These are phyloP conservation scores for Ormosia semicastrata DNA, from an alignment of 306 rosid species.

Conservation along the genomic window DNA sequence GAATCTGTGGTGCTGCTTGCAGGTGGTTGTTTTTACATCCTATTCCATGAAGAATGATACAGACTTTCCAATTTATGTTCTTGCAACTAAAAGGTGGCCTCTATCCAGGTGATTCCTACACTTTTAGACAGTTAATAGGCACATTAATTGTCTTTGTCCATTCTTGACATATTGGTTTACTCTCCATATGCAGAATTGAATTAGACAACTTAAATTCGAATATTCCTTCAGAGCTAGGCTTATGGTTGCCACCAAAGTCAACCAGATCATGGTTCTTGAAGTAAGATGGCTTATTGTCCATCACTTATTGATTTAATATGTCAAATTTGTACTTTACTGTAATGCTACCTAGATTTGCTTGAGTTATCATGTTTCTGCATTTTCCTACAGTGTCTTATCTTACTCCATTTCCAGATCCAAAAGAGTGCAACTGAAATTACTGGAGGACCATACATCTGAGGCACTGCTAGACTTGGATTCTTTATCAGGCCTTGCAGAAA, in stretches of 20 bases:
- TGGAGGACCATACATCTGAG: conserved; percentile 68
- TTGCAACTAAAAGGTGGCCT: conserved; percentile 60
- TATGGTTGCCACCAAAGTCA: conserved; percentile 67
- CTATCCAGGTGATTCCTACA: conserved; percentile 55
- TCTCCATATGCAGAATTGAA: conserved; percentile 58
- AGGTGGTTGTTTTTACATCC: conserved; percentile 85
- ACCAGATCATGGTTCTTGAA: conserved; percentile 80
- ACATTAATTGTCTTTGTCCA: conserved; percentile 12
- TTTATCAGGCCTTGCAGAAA: conserved; percentile 86
- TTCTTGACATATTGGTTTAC: conserved; percentile 26
- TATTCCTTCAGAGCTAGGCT: conserved; percentile 67
- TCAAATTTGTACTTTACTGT: conserved; percentile 11
- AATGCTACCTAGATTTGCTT: conserved; percentile 28
- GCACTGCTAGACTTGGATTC: conserved; percentile 75
- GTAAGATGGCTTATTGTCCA: conserved; percentile 51
- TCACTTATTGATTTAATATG: conserved; percentile 4
- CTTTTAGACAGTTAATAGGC: conserved; percentile 14
- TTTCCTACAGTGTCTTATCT: conserved; percentile 22
- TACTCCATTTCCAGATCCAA: conserved; percentile 56
- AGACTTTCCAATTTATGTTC: conserved; percentile 62
- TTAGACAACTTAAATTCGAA: conserved; percentile 42
- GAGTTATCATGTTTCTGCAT: conserved; percentile 17
- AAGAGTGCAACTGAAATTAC: conserved; percentile 62
- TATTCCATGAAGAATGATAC: conserved; percentile 79
- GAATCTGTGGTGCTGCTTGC: conserved; percentile 40